Conservation (phyloP, 805 yeast genomes). For the Yarrowia bubula region DNA sequence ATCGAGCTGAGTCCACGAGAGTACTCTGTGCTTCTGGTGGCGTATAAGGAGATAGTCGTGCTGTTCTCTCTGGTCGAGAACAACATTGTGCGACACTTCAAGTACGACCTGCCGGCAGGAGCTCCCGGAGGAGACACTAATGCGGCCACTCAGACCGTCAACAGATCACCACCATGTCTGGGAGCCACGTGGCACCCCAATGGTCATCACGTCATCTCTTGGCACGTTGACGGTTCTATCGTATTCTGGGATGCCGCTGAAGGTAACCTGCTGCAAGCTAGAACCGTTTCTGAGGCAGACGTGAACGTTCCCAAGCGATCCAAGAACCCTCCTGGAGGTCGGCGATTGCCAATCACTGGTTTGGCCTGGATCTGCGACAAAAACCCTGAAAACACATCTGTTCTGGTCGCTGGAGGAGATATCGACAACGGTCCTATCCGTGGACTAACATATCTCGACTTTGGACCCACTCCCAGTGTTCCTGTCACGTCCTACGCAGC, state of each 20-base stretch:
- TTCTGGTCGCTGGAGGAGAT: slow-evolving; percentile 70
- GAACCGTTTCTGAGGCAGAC: slow-evolving; percentile 64
- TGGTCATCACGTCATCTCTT: slow-evolving; percentile 77
- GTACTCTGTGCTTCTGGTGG: slow-evolving; percentile 69
- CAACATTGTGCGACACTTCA: slow-evolving; percentile 53
- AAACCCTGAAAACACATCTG: slow-evolving; percentile 76
- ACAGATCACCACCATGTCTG: slow-evolving; percentile 44
- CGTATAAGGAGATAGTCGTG: slow-evolving; percentile 68
- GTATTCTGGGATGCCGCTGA: slow-evolving; percentile 91
- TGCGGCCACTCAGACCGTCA: slow-evolving; percentile 31
- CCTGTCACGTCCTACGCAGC: slow-evolving; percentile 78
- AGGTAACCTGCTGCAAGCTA: slow-evolving; percentile 71
- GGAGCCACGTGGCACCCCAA: slow-evolving; percentile 87
- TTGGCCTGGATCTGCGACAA: slow-evolving; percentile 75
- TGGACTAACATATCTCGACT: slow-evolving; percentile 59
- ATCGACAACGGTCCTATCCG: slow-evolving; percentile 44
- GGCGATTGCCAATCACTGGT: slow-evolving; percentile 45
- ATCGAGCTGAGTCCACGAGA: slow-evolving; percentile 88
- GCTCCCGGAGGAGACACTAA: slow-evolving; percentile 66
- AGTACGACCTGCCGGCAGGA: slow-evolving; percentile 62
- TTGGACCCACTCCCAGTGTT: slow-evolving; percentile 73
- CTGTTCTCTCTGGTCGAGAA: slow-evolving; percentile 64
- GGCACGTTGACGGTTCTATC: slow-evolving; percentile 77
- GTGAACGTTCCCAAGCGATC: slow-evolving; percentile 52
- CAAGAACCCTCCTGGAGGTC: slow-evolving; percentile 28